phyloP scores from a whole-genome alignment of 768 basidiomycete species.

The Russula sp. region DNA sequence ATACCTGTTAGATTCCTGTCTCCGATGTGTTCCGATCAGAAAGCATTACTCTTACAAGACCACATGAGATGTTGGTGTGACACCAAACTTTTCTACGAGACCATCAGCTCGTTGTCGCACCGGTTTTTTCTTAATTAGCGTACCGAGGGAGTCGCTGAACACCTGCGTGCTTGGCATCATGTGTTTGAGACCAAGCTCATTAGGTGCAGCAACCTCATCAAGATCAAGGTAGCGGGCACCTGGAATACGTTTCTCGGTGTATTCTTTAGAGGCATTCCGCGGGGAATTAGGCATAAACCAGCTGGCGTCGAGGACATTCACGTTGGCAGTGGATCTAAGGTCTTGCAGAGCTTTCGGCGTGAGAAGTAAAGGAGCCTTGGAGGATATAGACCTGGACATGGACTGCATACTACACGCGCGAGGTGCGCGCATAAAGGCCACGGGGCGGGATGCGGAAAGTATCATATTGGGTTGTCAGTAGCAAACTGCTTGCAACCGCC shows the following conservation, averaged over 20 bases:
- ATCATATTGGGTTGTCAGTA: not conserved
- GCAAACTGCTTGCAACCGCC: not conserved
- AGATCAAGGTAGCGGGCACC: slow-evolving; percentile 70
- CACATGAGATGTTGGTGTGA: slow-evolving; percentile 68
- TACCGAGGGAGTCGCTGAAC: slow-evolving; percentile 80
- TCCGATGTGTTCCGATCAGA: slow-evolving; percentile 4
- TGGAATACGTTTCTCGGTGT: slow-evolving; percentile 56
- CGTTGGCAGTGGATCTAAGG: slow-evolving; percentile 23
- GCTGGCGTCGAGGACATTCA: slow-evolving; percentile 62
- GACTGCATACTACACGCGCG: not conserved
- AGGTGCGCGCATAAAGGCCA: not conserved
- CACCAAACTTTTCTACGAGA: slow-evolving; percentile 57
- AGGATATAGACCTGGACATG: slow-evolving; percentile 4
- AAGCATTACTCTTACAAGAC: slow-evolving; percentile 46
- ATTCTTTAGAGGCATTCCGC: slow-evolving; percentile 66
- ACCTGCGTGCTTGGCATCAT: slow-evolving; percentile 77
- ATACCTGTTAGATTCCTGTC: slow-evolving; percentile 45
- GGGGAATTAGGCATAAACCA: slow-evolving; percentile 94
- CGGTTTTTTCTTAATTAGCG: slow-evolving; percentile 26
- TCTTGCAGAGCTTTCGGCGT: slow-evolving; percentile 28
- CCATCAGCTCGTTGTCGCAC: not conserved
- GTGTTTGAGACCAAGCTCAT: slow-evolving; percentile 79
- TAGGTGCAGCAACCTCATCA: slow-evolving; percentile 66
- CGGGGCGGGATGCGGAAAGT: not conserved
- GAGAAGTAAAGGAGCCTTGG: slow-evolving; percentile 27